phyloP scores from a whole-genome alignment of 225 moss, liverwort and hornwort genomes.

The Bryoerythrophyllum caledonicum region DNA sequence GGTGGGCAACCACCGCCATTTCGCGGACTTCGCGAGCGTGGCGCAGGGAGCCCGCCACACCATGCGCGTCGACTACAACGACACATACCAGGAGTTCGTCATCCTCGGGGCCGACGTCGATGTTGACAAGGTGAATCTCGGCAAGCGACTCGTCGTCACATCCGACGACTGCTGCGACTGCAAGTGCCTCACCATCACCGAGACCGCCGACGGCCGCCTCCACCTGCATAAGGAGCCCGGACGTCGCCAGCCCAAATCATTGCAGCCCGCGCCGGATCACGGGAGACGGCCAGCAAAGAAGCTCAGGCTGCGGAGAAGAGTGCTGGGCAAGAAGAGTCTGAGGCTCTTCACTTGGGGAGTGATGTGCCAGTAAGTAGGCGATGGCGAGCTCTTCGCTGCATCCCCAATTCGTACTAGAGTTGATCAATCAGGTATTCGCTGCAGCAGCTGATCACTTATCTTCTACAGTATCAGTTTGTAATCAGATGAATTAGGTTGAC shows the following conservation, averaged over 20 bases:
- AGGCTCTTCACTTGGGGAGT: conserved; percentile 26
- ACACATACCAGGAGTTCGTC: too few relatives aligned
- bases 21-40: too few relatives aligned
- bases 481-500: not conserved
- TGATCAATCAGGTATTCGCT: not conserved
- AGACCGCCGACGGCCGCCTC: conserved; percentile 34
- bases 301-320: conserved; percentile 10
- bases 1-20: too few relatives aligned
- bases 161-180: conserved; percentile 50
- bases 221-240: conserved; percentile 24
- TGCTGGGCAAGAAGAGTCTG: conserved; percentile 23
- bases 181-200: conserved; percentile 48
- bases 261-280: not conserved
- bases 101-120: too few relatives aligned
- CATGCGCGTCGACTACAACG: too few relatives aligned
- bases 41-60: too few relatives aligned
- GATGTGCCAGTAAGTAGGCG: conserved; percentile 26
- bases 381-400: not conserved
- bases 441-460: not conserved
- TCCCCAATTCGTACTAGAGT: not conserved
- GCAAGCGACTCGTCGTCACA: too few relatives aligned
- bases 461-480: not conserved
- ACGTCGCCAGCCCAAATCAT: conserved; percentile 7
- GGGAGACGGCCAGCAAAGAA: not conserved
- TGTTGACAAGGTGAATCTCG: too few relatives aligned